Evolutionary conservation across 2,329 filamentous ascomycete genomes (phyloP), one percentile per base, ranked within the genome.

Genomic region (Cladobotryum mycophilum): DNA sequence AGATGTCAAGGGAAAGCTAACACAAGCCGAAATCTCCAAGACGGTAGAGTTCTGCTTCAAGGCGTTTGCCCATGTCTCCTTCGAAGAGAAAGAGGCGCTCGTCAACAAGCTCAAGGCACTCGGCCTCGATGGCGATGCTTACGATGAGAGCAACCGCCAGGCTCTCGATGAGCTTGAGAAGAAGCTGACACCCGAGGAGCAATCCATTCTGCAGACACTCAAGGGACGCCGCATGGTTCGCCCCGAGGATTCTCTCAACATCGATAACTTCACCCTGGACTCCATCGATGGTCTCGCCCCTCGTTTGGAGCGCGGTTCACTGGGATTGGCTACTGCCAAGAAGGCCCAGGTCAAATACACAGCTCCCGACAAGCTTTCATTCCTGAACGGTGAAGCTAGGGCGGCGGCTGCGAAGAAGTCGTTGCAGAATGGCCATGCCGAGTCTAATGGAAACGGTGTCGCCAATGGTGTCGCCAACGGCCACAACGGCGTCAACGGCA

Each of bases 21-120:
- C 67, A 2, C 60, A 65, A 51, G 45, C 55, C 17, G 61, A 66
- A 17, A 56, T 67, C 11, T 58, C 56, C 43, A 63, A 67, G 55
- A 60, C 62, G 4, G 50, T 68, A 18, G 60, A 67, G 15, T 69
- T 70, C 52, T 65, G 65, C 53, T 52, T 62, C 45, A 58, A 56
- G 15, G 66, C 67, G 6, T 68, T 66, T 47, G 53, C 54, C 3
- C 48, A 55, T 48, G 58, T 58, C 36, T 34, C 41, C 2, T 37
- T 45, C 7, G 46, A 51, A 30, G 47, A 55, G 42, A 56, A 56
- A 41, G 54, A 55, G 9, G 47, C 47, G 1, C 40, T 59, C 3
- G 47, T 56, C 11, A 47, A 52, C 14, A 59, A 59, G 22, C 35
- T 55, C n/a, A 53, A 49, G 15, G 46, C 34, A 14, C 11, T 45